Percentiles rank a stretch among this genome's conserved stretches.
phyloP scores from a whole-genome alignment of 1,284 basidiomycete species.

The Acaromyces ingoldii region DNA sequence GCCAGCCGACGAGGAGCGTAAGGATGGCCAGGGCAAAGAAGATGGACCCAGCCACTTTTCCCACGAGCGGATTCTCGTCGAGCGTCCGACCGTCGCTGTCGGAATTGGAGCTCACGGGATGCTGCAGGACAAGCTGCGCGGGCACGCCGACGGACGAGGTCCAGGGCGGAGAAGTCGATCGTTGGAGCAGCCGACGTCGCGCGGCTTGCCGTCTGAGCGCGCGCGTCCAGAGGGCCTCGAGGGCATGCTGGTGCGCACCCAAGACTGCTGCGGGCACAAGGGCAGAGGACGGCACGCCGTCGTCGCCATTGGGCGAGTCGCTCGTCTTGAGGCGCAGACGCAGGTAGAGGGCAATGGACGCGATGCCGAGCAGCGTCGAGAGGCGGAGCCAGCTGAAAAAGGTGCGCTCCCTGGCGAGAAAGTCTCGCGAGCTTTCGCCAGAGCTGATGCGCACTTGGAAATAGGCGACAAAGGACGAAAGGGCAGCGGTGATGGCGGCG shows the following conservation, averaged over 20 bases:
- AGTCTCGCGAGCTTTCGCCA: conserved; percentile 6
- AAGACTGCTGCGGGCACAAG: too few relatives aligned
- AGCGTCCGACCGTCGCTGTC: too few relatives aligned
- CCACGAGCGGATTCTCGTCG: background rate
- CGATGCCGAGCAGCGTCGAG: background rate
- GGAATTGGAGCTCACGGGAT: too few relatives aligned
- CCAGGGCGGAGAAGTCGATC: too few relatives aligned
- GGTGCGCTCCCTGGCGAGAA: conserved; percentile 5
- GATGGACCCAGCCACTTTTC: background rate
- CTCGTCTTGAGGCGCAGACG: conserved; percentile 1
- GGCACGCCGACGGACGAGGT: too few relatives aligned
- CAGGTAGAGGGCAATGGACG: background rate
- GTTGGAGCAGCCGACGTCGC: too few relatives aligned
- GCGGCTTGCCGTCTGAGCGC: too few relatives aligned
- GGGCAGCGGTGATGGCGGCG: background rate
- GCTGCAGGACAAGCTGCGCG: too few relatives aligned
- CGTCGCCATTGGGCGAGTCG: too few relatives aligned
- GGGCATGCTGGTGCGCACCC: too few relatives aligned
- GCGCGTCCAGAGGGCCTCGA: too few relatives aligned
- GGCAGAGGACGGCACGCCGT: too few relatives aligned
- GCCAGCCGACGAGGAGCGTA: background rate
- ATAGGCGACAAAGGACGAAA: background rate
- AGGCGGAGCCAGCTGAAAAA: conserved; percentile 5
- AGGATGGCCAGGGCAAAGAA: conserved; percentile 2
- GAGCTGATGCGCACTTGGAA: background rate